These are phyloP conservation scores for Arthrobotrys megalospora DNA, from an alignment of 2,329 filamentous ascomycete species.

Conservation along the genomic window DNA sequence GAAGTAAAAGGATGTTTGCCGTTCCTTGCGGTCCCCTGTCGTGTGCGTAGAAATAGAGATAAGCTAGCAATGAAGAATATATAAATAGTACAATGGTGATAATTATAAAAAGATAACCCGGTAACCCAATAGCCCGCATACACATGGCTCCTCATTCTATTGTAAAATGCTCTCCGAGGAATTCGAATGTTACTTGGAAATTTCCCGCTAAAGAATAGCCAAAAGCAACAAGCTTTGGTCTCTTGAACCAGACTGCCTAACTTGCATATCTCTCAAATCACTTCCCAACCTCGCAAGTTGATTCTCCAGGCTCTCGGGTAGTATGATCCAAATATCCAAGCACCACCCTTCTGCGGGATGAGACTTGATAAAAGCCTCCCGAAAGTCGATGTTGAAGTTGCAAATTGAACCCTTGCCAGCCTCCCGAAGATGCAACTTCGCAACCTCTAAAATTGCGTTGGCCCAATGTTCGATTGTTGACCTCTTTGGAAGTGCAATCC, in stretches of 20 bases:
- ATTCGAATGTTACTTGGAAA: neutral
- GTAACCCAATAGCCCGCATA: neutral
- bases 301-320: neutral
- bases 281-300: neutral
- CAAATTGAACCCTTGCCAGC: neutral
- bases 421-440: neutral
- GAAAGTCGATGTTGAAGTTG: conserved; percentile 8
- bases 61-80: too few relatives aligned
- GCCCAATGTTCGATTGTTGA: neutral
- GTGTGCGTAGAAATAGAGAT: too few relatives aligned
- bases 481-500: neutral
- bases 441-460: neutral
- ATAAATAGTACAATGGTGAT: too few relatives aligned
- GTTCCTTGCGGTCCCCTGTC: too few relatives aligned
- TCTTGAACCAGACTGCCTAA: neutral
- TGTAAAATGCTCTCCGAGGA: too few relatives aligned
- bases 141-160: too few relatives aligned
- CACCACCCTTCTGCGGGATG: conserved; percentile 9
- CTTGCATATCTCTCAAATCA: neutral
- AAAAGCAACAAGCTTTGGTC: neutral
- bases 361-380: neutral
- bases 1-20: too few relatives aligned
- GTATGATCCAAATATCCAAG: neutral
- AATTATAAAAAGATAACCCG: too few relatives aligned
- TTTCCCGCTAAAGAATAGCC: neutral